Base-by-base conservation (phyloP, 1,284 basidiomycete species). In the Bjerkandera adusta region DNA sequence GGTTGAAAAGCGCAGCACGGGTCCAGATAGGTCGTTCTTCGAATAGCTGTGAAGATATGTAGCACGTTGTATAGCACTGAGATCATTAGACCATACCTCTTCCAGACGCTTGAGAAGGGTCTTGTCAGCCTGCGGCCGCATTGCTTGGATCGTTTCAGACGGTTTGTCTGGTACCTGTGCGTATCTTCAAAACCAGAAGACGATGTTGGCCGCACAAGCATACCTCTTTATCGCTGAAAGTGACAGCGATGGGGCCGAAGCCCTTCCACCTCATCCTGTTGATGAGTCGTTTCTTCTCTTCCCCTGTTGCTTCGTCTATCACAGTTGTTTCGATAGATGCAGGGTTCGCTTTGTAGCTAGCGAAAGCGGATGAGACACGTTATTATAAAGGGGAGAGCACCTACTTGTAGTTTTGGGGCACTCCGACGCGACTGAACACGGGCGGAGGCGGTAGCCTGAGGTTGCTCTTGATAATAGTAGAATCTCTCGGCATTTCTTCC, bases 11-110 rank as follows among this genome's bases (percentile, higher is more conserved):
- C 0, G 89, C 89, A 44, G 79, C 73, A 11, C 94, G 79, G 1
- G 90, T 89, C 95, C 96, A 99, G 15, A 97, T 72, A 0, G 95
- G 92, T 18, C 96, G 77, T 50, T 86, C 70, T 35, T 72, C 66
- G 53, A 89, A 86, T 21, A 79, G 66, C 86, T 89, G 49, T 15
- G 35, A 7, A 34, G 30, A 20, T 13, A 21, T n/a, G 18, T 21
- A 29, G n/a, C 5, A 34, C 15, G 35, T 20, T 24, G 41, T 13
- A 36, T 41, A n/a, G 12, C 35, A n/a, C 4, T 2, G 15, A 25
- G 22, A 5, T 11, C 3, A 25, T 32, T 8, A 26, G 4, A 26
- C 50, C 70, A 32, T 37, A 89, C 88, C 63, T 76, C 68, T 53
- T 76, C 65, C n/a, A 92, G 61, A 51, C 72, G 76, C 24, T 75